Percentiles rank a stretch among this genome's conserved stretches.
These are phyloP conservation scores for Mortierella sp. DNA, from an alignment of 371 early-diverging fungal genomes.

Conservation along the genomic window DNA sequence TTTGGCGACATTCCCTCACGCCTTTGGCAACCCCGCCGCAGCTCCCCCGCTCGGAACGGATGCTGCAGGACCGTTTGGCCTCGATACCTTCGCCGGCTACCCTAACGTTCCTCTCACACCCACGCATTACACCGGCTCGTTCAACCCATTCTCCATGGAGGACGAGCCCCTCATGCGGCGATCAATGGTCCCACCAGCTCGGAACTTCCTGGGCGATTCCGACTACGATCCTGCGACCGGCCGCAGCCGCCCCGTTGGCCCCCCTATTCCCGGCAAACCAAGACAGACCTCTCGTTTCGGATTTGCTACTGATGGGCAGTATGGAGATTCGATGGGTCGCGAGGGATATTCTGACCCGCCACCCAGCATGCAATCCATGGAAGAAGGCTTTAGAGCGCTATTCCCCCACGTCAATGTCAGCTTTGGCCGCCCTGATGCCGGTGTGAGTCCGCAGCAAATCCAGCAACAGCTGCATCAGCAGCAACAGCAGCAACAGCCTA, in stretches of 20 bases:
- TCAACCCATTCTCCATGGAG: conserved; percentile 59
- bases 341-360: conserved; percentile 40
- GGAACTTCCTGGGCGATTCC: conserved; percentile 34
- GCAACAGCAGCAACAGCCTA: conserved; percentile 39
- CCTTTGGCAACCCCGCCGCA: conserved; percentile 14
- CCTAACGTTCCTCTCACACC: conserved; percentile 42
- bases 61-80: conserved; percentile 17
- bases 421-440: conserved; percentile 62
- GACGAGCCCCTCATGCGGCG: conserved; percentile 51
- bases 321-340: conserved; percentile 22
- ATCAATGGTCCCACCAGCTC: conserved; percentile 33
- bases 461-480: conserved; percentile 23
- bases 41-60: conserved; percentile 24
- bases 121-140: conserved; percentile 58
- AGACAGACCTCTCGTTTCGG: conserved; percentile 61
- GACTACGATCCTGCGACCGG: conserved; percentile 40
- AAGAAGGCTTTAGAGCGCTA: conserved; percentile 75
- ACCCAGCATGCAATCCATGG: conserved; percentile 61
- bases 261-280: conserved; percentile 56
- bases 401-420: conserved; percentile 82
- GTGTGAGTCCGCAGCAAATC: conserved; percentile 17
- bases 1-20: conserved; percentile 25
- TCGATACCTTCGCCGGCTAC: conserved; percentile 38
- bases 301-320: conserved; percentile 55
- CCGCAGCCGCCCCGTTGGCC: conserved; percentile 39